A percentile compares a stretch with the other conserved stretches of the same genome.
phyloP scores from a whole-genome alignment of 805 yeast genomes.

The Candida ovalis region DNA sequence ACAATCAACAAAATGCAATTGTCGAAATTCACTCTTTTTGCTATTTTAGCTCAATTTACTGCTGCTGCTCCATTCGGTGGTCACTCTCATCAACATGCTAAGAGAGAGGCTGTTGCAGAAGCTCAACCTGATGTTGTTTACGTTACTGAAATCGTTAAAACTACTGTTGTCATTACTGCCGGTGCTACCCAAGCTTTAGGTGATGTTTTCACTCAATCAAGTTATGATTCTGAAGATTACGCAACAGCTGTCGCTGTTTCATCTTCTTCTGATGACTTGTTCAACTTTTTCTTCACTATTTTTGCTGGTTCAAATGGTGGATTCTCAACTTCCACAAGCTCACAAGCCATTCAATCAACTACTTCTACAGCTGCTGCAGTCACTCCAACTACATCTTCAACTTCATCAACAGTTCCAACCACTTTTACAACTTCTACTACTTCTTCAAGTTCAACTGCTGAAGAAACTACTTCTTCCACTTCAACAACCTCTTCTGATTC shows the following conservation, averaged over 20 bases:
- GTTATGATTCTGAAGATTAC: not conserved
- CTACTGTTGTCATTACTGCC: conserved; percentile 21
- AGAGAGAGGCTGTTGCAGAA: conserved; percentile 15
- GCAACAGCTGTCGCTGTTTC: conserved; percentile 10
- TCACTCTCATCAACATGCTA: conserved; percentile 13
- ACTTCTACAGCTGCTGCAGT: conserved; percentile 13
- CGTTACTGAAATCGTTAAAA: conserved; percentile 22
- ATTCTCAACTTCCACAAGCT: conserved; percentile 8
- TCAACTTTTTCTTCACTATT: conserved; percentile 1
- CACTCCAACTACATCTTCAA: conserved; percentile 4
- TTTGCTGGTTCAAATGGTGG: conserved; percentile 4
- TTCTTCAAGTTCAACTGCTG: conserved; percentile 14
- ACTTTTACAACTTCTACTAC: conserved; percentile 12
- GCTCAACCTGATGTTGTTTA: conserved; percentile 14
- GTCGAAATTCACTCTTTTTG: conserved; percentile 16
- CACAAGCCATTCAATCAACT: conserved; percentile 8
- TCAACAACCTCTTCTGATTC: conserved; percentile 19
- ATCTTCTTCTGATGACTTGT: not conserved
- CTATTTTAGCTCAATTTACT: conserved; percentile 19
- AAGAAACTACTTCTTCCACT: conserved; percentile 8
- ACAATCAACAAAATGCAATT: conserved; percentile 17
- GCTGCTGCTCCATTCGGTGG: conserved; percentile 23
- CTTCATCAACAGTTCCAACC: conserved; percentile 13
- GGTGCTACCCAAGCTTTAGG: conserved; percentile 19
- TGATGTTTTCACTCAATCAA: conserved; percentile 4